Evolutionary conservation across 2,329 filamentous ascomycete species (phyloP).

Genomic region (Microcera coccophila): DNA sequence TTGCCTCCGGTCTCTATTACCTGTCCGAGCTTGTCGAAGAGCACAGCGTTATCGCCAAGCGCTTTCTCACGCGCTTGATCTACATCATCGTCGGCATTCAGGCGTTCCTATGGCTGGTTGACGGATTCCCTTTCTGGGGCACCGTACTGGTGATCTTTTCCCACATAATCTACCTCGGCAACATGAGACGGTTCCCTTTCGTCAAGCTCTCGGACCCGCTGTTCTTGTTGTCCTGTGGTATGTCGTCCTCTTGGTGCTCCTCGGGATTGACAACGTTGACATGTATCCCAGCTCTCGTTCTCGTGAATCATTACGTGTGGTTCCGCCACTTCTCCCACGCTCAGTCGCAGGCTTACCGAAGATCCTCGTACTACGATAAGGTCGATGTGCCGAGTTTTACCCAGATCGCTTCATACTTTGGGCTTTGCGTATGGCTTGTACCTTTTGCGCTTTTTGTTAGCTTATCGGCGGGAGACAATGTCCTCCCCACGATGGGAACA

Average conservation of each 20-base stretch:
- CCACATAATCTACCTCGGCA: slow-evolving; percentile 83
- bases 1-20: slow-evolving; percentile 98
- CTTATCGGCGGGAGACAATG: slow-evolving; percentile 89
- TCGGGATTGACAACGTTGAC: background rate
- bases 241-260: slow-evolving; percentile 23
- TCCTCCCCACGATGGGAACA: slow-evolving; percentile 85
- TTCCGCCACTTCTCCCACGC: slow-evolving; percentile 82
- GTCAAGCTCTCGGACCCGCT: slow-evolving; percentile 85
- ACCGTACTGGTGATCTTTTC: slow-evolving; percentile 72
- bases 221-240: slow-evolving; percentile 80
- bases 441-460: slow-evolving; percentile 95
- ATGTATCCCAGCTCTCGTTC: slow-evolving; percentile 63
- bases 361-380: slow-evolving; percentile 60
- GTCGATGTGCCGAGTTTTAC: slow-evolving; percentile 74
- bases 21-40: slow-evolving; percentile 97
- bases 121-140: slow-evolving; percentile 77
- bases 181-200: slow-evolving; percentile 69
- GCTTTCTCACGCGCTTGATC: slow-evolving; percentile 78
- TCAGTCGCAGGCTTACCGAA: slow-evolving; percentile 54
- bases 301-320: slow-evolving; percentile 92
- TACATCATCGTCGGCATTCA: slow-evolving; percentile 76
- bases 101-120: slow-evolving; percentile 69
- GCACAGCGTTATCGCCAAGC: slow-evolving; percentile 89
- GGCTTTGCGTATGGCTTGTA: slow-evolving; percentile 92
- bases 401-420: slow-evolving; percentile 94